Evolutionary conservation across 257 asterid species (phyloP).

Genomic region (Handroanthus guayacan): DNA sequence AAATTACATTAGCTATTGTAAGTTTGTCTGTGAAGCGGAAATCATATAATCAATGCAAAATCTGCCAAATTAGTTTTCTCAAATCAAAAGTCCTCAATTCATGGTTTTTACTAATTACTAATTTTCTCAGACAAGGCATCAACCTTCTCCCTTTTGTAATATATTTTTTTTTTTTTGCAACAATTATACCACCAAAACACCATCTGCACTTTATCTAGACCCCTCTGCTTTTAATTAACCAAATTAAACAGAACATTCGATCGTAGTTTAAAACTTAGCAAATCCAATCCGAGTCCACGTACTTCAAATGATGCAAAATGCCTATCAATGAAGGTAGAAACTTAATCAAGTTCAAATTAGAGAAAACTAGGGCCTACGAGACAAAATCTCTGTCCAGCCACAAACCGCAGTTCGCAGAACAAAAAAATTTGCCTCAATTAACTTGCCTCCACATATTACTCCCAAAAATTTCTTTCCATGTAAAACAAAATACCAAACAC

Average conservation of each 20-base stretch:
- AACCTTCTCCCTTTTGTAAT: background rate
- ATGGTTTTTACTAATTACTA: background rate
- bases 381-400: background rate
- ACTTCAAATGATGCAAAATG: background rate
- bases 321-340: background rate
- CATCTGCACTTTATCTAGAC: background rate
- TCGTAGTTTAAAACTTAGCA: background rate
- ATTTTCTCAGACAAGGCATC: background rate
- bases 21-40: background rate
- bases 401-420: background rate
- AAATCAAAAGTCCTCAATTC: background rate
- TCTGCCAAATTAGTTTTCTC: background rate
- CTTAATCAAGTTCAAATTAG: background rate
- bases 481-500: background rate
- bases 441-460: constrained; percentile 2
- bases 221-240: background rate
- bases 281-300: background rate
- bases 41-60: background rate
- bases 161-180: background rate
- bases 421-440: background rate
- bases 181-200: background rate
- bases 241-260: background rate
- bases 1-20: constrained; percentile 10
- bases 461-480: background rate
- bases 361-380: background rate